Base-by-base conservation (phyloP, 2,329 filamentous ascomycete genomes). In the Colletotrichum lindemuthianum region DNA sequence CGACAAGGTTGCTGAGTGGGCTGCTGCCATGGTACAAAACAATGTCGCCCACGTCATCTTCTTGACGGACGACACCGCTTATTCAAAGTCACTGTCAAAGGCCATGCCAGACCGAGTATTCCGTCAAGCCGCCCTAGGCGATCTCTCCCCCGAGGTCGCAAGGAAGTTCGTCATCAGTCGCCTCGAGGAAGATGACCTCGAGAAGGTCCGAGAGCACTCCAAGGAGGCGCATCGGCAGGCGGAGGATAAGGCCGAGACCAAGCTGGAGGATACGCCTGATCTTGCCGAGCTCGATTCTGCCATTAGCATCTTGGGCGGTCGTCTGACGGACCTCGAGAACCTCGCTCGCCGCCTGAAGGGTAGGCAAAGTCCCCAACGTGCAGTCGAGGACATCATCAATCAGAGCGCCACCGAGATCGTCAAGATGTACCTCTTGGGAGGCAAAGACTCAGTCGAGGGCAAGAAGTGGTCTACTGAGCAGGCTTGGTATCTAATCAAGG, bases 41-140 rank as follows among this genome's bases (percentile, higher is more conserved):
- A 97, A 97, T 69, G 85, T 97, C 47, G 95, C 95, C 0, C 96
- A 98, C 75, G 93, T 98, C 60, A 90, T 99, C 61, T 97, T 98
- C 82, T 82, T 99, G 41, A 97, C 95, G 0, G 93, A 91, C 61
- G 95, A 98, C 68, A 87, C 93, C 1, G 92, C 93, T 0, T 97
- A 93, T 77, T 90, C 91, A 53, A 98, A 98, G 75, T 90, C 92
- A 0, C 82, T 98, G 2, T 89, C 91, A 64, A 96, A 93, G 74
- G 92, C 93, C 1, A 84, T 99, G 16, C 96, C 96, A 0, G 95
- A 97, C 72, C 88, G 96, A 33, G 91, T 97, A 11, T 97, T 98
- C 82, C 89, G 92, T 59, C 90, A 93, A 54, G 89, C 97, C 40
- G 88, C 92, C 0, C 82, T 99, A 2, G 92, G 93, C 2, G 96